phyloP scores from a whole-genome alignment of 2,329 filamentous ascomycete genomes.

The Pseudogymnoascus sp. region DNA sequence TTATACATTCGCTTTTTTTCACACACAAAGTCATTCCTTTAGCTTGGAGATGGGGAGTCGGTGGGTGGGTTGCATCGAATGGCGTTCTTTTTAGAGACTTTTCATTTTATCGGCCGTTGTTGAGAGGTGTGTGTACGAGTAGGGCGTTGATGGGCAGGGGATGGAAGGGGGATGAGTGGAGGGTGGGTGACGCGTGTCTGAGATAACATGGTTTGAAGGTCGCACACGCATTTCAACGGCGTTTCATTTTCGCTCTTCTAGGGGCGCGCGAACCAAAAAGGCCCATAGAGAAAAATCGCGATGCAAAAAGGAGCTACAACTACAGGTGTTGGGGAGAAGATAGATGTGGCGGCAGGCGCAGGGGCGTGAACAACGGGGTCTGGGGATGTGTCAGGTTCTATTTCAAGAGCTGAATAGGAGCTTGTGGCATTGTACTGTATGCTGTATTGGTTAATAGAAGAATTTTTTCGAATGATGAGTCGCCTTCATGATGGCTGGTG shows the following conservation, averaged over 20 bases:
- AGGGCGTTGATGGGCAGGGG: neutral
- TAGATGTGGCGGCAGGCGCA: neutral
- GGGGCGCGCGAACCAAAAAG: neutral
- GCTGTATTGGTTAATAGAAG: neutral
- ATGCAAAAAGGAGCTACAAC: neutral
- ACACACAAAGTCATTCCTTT: neutral
- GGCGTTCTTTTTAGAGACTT: neutral
- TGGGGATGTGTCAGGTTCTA: neutral
- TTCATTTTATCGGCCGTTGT: neutral
- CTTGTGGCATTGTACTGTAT: neutral
- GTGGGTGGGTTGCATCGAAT: neutral
- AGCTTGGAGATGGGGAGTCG: neutral
- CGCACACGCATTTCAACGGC: neutral
- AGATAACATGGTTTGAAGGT: neutral
- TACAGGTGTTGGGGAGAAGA: neutral
- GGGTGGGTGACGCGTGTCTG: neutral
- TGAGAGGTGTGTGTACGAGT: neutral
- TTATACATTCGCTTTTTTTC: neutral
- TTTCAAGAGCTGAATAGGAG: constrained; percentile 1
- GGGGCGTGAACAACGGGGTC: neutral
- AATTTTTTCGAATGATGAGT: neutral
- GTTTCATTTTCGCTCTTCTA: neutral
- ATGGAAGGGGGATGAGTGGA: neutral
- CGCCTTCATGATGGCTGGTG: no score
- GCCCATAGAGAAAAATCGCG: neutral